These are phyloP conservation scores for Dictyostelium brefeldianum DNA, from an alignment of 78 protist genomes.

Conservation along the genomic window DNA sequence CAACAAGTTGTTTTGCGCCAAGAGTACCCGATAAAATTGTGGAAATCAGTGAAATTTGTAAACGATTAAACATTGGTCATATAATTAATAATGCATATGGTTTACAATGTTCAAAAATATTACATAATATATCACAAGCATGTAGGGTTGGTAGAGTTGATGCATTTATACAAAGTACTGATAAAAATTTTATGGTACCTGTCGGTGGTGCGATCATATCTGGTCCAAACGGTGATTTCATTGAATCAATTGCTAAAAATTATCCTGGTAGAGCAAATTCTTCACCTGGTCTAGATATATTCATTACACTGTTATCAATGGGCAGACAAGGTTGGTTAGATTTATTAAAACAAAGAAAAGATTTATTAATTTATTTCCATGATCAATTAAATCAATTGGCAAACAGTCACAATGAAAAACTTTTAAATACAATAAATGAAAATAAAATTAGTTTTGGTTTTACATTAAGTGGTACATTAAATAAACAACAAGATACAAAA, in stretches of 20 bases:
- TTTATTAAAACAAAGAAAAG: slow-evolving; percentile 56
- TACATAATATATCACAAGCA: slow-evolving; percentile 58
- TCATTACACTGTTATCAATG: slow-evolving; percentile 95
- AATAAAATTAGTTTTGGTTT: slow-evolving; percentile 90
- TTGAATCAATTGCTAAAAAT: slow-evolving; percentile 58
- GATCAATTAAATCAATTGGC: slow-evolving; percentile 65
- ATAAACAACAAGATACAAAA: background rate
- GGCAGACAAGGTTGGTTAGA: slow-evolving; percentile 87
- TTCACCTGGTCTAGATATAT: slow-evolving; percentile 93
- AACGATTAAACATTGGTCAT: slow-evolving; percentile 87
- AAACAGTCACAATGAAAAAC: slow-evolving; percentile 65
- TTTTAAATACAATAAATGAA: slow-evolving; percentile 72
- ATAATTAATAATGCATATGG: slow-evolving; percentile 99
- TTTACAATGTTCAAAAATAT: slow-evolving; percentile 85
- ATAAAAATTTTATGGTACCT: slow-evolving; percentile 99
- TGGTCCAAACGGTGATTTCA: slow-evolving; percentile 48
- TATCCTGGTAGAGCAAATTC: slow-evolving; percentile 96
- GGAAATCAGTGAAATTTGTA: slow-evolving; percentile 92
- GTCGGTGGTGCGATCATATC: slow-evolving; percentile 98
- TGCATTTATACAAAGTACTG: slow-evolving; percentile 97
- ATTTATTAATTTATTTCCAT: slow-evolving; percentile 28
- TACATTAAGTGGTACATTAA: background rate
- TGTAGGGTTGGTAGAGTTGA: slow-evolving; percentile 91
- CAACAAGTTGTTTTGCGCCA: slow-evolving; percentile 99
- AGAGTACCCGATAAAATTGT: slow-evolving; percentile 94